phyloP scores from a whole-genome alignment of 805 yeast species.

The Scheffersomyces spartinae region DNA sequence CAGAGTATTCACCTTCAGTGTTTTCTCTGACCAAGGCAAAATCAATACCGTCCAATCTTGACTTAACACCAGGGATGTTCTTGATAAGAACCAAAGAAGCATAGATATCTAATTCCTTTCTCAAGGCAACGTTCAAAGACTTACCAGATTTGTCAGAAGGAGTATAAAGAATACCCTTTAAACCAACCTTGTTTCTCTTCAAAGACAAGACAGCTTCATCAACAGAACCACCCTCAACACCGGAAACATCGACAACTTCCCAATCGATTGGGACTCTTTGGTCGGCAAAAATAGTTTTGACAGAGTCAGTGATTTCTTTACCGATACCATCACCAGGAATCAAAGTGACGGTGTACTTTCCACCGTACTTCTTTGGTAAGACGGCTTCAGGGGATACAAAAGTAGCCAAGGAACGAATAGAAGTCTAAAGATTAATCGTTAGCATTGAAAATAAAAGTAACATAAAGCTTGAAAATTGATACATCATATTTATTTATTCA shows the following conservation, averaged over 20 bases:
- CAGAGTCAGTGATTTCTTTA: constrained; percentile 89
- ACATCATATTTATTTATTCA: background rate
- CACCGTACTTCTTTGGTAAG: constrained; percentile 88
- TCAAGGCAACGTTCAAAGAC: constrained; percentile 88
- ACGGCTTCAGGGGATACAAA: constrained; percentile 48
- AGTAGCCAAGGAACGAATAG: constrained; percentile 40
- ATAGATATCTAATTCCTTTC: constrained; percentile 92
- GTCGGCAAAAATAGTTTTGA: constrained; percentile 75
- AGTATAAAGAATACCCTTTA: constrained; percentile 92
- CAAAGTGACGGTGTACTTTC: constrained; percentile 85
- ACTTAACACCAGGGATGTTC: constrained; percentile 87
- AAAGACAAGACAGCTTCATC: constrained; percentile 80
- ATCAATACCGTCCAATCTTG: constrained; percentile 81
- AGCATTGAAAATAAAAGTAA: constrained; percentile 8
- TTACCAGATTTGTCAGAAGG: constrained; percentile 69
- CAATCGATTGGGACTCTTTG: constrained; percentile 89
- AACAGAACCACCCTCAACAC: constrained; percentile 54
- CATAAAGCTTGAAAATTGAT: background rate
- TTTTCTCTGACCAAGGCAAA: constrained; percentile 95
- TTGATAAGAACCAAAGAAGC: constrained; percentile 93
- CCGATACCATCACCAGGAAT: constrained; percentile 99
- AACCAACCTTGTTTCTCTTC: constrained; percentile 93
- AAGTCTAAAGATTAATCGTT: constrained; percentile 14
- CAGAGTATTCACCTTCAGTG: constrained; percentile 98
- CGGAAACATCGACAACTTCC: constrained; percentile 48